Evolutionary conservation across 208 protist genomes (phyloP).

Genomic region (Acanthamoeba lenticulata): DNA sequence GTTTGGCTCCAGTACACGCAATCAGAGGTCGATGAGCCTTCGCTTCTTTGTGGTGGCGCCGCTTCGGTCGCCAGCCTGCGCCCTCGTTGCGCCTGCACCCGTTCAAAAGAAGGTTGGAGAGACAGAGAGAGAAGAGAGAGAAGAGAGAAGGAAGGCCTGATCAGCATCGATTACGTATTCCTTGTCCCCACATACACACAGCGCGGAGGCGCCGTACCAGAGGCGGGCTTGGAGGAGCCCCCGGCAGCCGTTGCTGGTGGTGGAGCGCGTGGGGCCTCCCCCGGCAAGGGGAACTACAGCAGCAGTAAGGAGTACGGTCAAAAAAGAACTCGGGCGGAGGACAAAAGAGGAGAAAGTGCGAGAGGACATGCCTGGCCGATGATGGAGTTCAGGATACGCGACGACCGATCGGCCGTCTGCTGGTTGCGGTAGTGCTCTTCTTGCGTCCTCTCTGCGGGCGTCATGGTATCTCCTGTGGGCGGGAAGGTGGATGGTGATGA

Average conservation of each 20-base stretch:
- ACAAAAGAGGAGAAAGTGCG: background rate
- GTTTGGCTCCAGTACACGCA: no score
- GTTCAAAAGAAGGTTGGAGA: background rate
- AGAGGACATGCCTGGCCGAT: background rate
- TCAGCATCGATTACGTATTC: no score
- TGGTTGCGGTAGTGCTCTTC: background rate
- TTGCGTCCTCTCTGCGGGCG: conserved; percentile 1
- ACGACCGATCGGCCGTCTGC: conserved; percentile 3
- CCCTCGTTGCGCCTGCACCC: no score
- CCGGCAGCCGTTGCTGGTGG: background rate
- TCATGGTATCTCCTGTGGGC: background rate
- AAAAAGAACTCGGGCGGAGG: background rate
- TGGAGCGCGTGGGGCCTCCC: background rate
- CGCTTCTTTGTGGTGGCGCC: background rate
- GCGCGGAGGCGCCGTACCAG: background rate
- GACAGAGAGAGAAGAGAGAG: no score
- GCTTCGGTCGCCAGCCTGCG: background rate
- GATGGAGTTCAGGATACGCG: conserved; percentile 59
- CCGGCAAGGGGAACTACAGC: background rate
- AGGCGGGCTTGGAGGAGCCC: background rate
- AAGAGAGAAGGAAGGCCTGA: no score
- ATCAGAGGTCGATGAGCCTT: background rate
- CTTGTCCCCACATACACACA: background rate
- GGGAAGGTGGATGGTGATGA: background rate
- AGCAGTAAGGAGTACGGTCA: no score